A percentile compares a stretch with the other conserved stretches of the same genome.
These are phyloP conservation scores for Vitis hybrid DNA, from an alignment of 177 flowering plant species.

Conservation along the genomic window DNA sequence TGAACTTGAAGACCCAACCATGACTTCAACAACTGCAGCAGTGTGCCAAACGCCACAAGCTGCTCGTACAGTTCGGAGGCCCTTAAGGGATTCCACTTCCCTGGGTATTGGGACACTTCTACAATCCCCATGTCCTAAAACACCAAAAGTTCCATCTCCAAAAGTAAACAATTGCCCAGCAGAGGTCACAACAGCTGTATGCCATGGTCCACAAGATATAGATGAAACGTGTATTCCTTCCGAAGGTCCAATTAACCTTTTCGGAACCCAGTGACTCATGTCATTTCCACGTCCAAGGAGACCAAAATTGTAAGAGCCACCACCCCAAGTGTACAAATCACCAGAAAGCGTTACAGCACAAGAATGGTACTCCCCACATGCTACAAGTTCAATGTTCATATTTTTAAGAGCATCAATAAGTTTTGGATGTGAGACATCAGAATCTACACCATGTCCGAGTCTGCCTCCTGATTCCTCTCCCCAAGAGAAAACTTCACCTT, in stretches of 20 bases:
- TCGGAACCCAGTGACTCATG: conserved; percentile 78
- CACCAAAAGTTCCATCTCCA: conserved; percentile 84
- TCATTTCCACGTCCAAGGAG: conserved; percentile 72
- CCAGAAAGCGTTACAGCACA: conserved; percentile 71
- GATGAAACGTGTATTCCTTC: conserved; percentile 76
- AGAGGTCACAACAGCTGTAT: conserved; percentile 67
- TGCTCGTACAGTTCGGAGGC: conserved; percentile 59
- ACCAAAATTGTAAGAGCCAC: conserved; percentile 61
- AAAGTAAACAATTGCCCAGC: conserved; percentile 66
- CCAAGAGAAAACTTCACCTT: conserved; percentile 82
- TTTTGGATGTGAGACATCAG: conserved; percentile 53
- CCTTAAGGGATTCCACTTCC: conserved; percentile 59
- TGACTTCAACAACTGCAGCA: conserved; percentile 68
- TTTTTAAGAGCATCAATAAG: conserved; percentile 65
- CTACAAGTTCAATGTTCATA: conserved; percentile 55
- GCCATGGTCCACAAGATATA: conserved; percentile 84
- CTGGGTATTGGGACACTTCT: conserved; percentile 54
- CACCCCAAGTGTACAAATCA: conserved; percentile 80
- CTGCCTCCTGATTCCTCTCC: conserved; percentile 79
- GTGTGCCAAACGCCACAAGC: conserved; percentile 80
- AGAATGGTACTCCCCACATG: conserved; percentile 84
- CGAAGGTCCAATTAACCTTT: conserved; percentile 58
- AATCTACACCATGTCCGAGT: conserved; percentile 74
- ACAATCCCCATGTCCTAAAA: conserved; percentile 72
- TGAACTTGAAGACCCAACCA: conserved; percentile 35